These are phyloP conservation scores for Fragilaria crotonensis DNA, from an alignment of 108 stramenopile species.

Conservation along the genomic window DNA sequence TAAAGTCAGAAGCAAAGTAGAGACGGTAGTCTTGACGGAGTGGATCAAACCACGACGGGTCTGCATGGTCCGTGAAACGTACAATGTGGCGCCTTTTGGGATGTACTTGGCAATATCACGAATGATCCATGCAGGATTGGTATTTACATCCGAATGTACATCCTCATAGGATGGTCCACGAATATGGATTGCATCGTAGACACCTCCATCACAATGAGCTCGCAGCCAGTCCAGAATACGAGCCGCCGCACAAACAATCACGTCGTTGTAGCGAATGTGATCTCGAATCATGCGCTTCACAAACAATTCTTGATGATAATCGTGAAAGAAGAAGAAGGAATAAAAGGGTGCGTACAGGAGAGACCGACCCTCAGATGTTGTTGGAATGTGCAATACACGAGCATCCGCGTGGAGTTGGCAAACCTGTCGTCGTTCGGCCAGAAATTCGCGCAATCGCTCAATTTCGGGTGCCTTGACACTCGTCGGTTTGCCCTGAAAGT, in stretches of 20 bases:
- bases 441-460: constrained; percentile 53
- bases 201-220: constrained; percentile 25
- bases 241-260: constrained; percentile 52
- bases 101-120: constrained; percentile 16
- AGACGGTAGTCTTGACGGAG: constrained; percentile 43
- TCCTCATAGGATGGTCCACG: constrained; percentile 6
- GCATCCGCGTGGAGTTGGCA: constrained; percentile 45
- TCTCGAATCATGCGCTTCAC: constrained; percentile 41
- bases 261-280: constrained; percentile 40
- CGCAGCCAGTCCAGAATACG: no score
- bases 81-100: constrained; percentile 12
- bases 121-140: no score
- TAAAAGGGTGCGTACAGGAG: constrained; percentile 46
- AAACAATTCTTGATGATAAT: constrained; percentile 50
- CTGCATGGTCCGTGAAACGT: constrained; percentile 51
- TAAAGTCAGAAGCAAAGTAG: constrained; percentile 34
- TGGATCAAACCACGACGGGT: constrained; percentile 55
- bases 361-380: background rate
- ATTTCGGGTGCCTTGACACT: constrained; percentile 36
- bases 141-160: background rate
- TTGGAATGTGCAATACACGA: constrained; percentile 34
- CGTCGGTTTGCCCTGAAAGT: constrained; percentile 4
- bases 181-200: constrained; percentile 57
- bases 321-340: constrained; percentile 53
- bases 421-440: constrained; percentile 34